These are phyloP conservation scores for Pseudonectria foliicola DNA, from an alignment of 2,329 filamentous ascomycete species.

Conservation along the genomic window DNA sequence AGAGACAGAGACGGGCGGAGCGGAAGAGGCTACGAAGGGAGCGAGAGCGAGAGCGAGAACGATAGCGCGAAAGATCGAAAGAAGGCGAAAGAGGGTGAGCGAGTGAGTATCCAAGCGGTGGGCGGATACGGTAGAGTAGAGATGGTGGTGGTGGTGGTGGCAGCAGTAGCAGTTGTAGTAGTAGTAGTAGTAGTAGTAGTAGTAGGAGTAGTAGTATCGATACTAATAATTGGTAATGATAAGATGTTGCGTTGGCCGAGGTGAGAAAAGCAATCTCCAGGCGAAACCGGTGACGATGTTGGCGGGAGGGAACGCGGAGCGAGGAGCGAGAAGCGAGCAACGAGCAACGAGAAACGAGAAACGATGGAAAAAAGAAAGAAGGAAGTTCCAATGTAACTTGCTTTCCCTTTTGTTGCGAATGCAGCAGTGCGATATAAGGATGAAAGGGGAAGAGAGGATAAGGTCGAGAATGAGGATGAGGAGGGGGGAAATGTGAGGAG, in stretches of 20 bases:
- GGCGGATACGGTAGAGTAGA: constrained; percentile 8
- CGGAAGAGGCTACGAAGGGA: constrained; percentile 6
- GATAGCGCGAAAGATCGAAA: constrained; percentile 11
- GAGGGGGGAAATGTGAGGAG: constrained; percentile 3
- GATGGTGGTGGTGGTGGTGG: constrained; percentile 3
- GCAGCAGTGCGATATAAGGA: too few species aligned
- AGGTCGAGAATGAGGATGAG: too few species aligned
- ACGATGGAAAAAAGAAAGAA: too few species aligned
- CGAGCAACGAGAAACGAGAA: too few species aligned
- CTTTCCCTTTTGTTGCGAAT: too few species aligned
- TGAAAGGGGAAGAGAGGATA: too few species aligned
- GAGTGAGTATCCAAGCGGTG: constrained; percentile 6
- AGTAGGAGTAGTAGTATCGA: constrained; percentile 4
- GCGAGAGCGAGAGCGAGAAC: constrained; percentile 12
- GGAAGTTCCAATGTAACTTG: too few species aligned
- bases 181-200: too few species aligned
- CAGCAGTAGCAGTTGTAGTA: too few species aligned
- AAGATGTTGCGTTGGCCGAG: not conserved
- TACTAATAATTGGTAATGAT: constrained; percentile 8
- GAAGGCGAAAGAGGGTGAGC: constrained; percentile 6
- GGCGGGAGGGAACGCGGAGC: too few species aligned
- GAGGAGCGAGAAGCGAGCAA: too few species aligned
- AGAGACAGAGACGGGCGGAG: constrained; percentile 11
- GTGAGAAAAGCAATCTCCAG: not conserved
- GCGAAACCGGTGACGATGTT: too few species aligned